phyloP scores from a whole-genome alignment of 768 basidiomycete species.

The Pleurotus pulmonarius region DNA sequence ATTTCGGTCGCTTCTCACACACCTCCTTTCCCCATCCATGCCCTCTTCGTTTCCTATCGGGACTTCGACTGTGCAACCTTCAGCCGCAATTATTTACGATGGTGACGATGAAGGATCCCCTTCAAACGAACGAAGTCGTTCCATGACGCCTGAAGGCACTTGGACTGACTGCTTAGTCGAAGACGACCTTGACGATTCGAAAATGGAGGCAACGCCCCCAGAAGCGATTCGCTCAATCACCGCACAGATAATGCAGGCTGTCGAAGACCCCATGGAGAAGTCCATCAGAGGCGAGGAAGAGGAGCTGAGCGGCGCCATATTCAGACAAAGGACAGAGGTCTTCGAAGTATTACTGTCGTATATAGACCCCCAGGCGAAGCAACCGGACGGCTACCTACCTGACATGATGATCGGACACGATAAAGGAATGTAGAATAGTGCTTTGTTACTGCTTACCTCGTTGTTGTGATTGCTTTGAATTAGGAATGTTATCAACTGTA shows the following conservation, averaged over 20 bases:
- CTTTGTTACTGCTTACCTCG: no score
- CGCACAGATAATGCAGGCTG: constrained; percentile 13
- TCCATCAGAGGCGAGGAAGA: constrained; percentile 13
- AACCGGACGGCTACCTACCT: constrained; percentile 61
- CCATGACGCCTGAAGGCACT: constrained; percentile 35
- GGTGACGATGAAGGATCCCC: constrained; percentile 26
- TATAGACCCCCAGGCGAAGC: constrained; percentile 59
- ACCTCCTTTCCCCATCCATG: constrained; percentile 46
- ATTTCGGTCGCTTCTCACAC: constrained; percentile 64
- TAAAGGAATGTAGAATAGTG: constrained; percentile 5
- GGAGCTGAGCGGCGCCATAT: constrained; percentile 42
- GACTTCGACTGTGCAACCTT: constrained; percentile 10
- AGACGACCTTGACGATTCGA: constrained; percentile 22
- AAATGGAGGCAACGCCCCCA: neutral
- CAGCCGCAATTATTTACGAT: constrained; percentile 2
- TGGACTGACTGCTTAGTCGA: constrained; percentile 40
- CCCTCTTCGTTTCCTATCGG: constrained; percentile 4
- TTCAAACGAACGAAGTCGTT: constrained; percentile 42
- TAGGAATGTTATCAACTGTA: no score
- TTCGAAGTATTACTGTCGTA: constrained; percentile 68
- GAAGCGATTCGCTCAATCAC: constrained; percentile 8
- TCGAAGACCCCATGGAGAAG: constrained; percentile 24
- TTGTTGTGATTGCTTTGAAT: no score
- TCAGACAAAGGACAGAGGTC: constrained; percentile 62
- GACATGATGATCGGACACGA: constrained; percentile 51